A percentile compares a stretch with the other conserved stretches of the same genome.
Evolutionary conservation across 108 stramenopile species (phyloP).

Genomic region (Chaetoceros muelleri): DNA sequence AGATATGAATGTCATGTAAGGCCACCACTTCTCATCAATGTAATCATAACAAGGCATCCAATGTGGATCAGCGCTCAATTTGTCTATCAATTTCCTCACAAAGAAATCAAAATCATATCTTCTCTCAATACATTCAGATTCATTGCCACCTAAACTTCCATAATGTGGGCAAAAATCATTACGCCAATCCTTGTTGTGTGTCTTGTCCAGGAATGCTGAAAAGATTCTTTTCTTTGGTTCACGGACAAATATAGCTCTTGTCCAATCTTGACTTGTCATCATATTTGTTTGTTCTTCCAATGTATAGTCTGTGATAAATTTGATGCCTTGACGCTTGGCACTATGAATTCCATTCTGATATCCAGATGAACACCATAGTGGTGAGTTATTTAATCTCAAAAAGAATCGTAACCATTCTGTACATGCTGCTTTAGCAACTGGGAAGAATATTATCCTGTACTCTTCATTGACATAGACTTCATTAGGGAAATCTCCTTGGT

Average conservation of each 20-base stretch:
- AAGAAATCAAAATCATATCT: not conserved
- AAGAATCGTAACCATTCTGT: not conserved
- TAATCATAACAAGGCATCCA: not conserved
- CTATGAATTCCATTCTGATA: constrained; percentile 15
- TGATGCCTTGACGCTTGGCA: constrained; percentile 31
- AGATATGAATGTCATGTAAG: constrained; percentile 28
- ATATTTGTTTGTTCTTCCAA: constrained; percentile 30
- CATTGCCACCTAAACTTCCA: not conserved
- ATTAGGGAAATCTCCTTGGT: not conserved
- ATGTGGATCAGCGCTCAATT: not conserved
- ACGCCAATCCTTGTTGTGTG: not conserved
- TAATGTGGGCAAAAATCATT: not conserved
- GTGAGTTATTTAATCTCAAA: not conserved
- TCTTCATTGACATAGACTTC: constrained; percentile 20
- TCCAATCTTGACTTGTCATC: constrained; percentile 43
- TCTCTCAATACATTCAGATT: not conserved
- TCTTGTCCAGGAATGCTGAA: constrained; percentile 46
- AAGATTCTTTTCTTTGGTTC: constrained; percentile 55
- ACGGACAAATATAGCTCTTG: constrained; percentile 56
- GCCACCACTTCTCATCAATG: constrained; percentile 26
- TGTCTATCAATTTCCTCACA: not conserved
- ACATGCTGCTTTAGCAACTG: constrained; percentile 24
- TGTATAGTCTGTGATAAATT: constrained; percentile 33
- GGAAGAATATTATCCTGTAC: constrained; percentile 37
- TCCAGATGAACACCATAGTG: not conserved